Percentiles rank a stretch among this genome's conserved stretches.
Conservation (phyloP, 495 filamentous ascomycete species). For the Penicillium psychrofluorescens region DNA sequence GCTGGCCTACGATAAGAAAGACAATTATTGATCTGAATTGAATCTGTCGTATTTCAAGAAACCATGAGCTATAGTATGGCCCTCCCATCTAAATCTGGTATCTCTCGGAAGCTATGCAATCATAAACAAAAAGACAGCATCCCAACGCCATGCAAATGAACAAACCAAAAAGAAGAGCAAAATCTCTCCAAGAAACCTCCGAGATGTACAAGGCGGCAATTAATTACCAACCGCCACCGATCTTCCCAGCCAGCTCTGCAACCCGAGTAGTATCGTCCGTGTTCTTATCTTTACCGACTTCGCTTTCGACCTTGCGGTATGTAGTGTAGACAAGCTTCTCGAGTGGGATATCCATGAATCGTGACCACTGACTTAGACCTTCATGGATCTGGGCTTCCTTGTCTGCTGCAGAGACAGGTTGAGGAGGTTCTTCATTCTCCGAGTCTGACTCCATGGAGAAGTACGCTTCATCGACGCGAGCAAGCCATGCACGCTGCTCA, state of each 20-base stretch:
- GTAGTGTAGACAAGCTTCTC: conserved; percentile 75
- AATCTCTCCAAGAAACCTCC: not conserved
- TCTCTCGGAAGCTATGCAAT: conserved; percentile 11
- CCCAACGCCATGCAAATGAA: conserved; percentile 16
- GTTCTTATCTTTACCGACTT: conserved; percentile 72
- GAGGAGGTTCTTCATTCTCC: conserved; percentile 16
- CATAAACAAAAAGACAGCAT: conserved; percentile 1
- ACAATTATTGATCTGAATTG: no score
- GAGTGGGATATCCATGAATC: conserved; percentile 57
- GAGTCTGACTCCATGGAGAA: conserved; percentile 68
- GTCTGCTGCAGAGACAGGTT: conserved; percentile 13
- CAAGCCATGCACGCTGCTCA: conserved; percentile 82
- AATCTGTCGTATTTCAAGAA: no score
- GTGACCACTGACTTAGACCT: conserved; percentile 65
- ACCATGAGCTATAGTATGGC: no score
- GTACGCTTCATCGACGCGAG: conserved; percentile 86
- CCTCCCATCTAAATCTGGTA: conserved; percentile 4
- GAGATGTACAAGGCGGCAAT: not conserved
- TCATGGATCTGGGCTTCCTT: conserved; percentile 38
- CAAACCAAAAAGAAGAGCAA: not conserved
- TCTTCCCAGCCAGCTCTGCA: conserved; percentile 83
- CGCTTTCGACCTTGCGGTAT: conserved; percentile 87
- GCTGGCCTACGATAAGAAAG: no score
- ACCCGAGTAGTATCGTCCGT: conserved; percentile 66
- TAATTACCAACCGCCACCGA: conserved; percentile 84